Evolutionary conservation across 805 yeast species (phyloP).

Genomic region (Yamadazyma phyllophila): DNA sequence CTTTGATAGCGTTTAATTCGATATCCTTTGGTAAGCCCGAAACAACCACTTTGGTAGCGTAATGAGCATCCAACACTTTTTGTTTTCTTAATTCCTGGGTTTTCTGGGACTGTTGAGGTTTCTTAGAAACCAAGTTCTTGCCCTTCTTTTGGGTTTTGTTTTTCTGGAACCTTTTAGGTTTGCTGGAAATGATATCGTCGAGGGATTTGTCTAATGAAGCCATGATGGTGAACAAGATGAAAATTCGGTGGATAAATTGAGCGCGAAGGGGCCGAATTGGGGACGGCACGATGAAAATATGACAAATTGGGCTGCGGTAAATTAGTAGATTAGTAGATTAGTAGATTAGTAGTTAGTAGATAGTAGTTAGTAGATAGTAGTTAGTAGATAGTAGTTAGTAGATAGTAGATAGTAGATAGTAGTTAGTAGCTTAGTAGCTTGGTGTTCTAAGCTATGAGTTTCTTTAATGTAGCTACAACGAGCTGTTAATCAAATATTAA

Average conservation of each 20-base stretch:
- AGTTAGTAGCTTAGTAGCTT: too few relatives aligned
- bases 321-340: too few relatives aligned
- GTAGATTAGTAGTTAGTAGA: too few relatives aligned
- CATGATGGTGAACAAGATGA: conserved; percentile 37
- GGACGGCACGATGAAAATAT: not conserved
- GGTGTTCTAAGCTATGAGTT: too few relatives aligned
- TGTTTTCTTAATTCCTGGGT: conserved; percentile 6
- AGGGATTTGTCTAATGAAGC: conserved; percentile 88
- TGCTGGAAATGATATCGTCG: conserved; percentile 85
- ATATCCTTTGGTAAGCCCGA: conserved; percentile 85
- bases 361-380: too few relatives aligned
- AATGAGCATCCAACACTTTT: conserved; percentile 40
- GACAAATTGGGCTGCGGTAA: too few relatives aligned
- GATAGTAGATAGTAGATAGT: too few relatives aligned
- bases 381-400: too few relatives aligned
- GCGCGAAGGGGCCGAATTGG: not conserved
- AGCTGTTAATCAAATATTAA: too few relatives aligned
- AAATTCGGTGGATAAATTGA: not conserved
- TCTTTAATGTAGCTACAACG: too few relatives aligned
- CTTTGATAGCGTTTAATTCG: conserved; percentile 79
- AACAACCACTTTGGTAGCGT: conserved; percentile 80
- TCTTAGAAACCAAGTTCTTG: conserved; percentile 21
- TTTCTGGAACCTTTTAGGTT: conserved; percentile 11
- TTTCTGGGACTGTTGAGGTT: conserved; percentile 20
- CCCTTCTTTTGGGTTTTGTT: conserved; percentile 17